Evolutionary conservation across 2,329 filamentous ascomycete genomes (phyloP).

Genomic region (Myriosclerotinia curreyana): DNA sequence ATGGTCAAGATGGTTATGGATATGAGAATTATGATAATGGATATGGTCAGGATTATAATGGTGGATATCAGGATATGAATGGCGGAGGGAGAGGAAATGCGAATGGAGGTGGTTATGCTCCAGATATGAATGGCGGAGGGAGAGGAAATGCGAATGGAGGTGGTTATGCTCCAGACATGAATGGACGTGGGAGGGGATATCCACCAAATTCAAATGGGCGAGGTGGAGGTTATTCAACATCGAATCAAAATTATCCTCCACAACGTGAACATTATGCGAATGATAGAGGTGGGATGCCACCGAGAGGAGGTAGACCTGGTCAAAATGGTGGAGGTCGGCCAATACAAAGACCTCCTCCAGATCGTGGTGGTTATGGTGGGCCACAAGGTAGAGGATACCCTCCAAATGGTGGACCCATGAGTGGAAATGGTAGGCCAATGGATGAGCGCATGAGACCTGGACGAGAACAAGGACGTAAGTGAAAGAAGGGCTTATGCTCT

Average conservation of each 20-base stretch:
- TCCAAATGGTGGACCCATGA: conserved; percentile 12
- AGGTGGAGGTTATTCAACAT: conserved; percentile 32
- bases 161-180: conserved; percentile 33
- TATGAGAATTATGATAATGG: conserved; percentile 35
- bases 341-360: conserved; percentile 35
- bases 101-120: conserved; percentile 29
- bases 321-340: conserved; percentile 31
- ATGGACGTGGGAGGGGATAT: conserved; percentile 32
- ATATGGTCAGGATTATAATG: conserved; percentile 34
- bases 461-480: conserved; percentile 30
- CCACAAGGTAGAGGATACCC: conserved; percentile 35
- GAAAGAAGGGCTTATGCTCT: neutral
- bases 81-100: conserved; percentile 31
- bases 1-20: conserved; percentile 36
- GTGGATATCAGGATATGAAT: conserved; percentile 35
- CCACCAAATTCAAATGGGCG: conserved; percentile 20
- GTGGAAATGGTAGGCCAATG: conserved; percentile 30
- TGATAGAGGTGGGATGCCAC: conserved; percentile 31
- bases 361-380: conserved; percentile 31
- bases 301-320: conserved; percentile 27
- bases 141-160: conserved; percentile 28
- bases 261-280: conserved; percentile 36
- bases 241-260: conserved; percentile 34
- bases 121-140: conserved; percentile 32
- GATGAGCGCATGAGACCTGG: conserved; percentile 20